These are phyloP conservation scores for Cyclotella kingstonii DNA, from an alignment of 108 stramenopile species.

Conservation along the genomic window DNA sequence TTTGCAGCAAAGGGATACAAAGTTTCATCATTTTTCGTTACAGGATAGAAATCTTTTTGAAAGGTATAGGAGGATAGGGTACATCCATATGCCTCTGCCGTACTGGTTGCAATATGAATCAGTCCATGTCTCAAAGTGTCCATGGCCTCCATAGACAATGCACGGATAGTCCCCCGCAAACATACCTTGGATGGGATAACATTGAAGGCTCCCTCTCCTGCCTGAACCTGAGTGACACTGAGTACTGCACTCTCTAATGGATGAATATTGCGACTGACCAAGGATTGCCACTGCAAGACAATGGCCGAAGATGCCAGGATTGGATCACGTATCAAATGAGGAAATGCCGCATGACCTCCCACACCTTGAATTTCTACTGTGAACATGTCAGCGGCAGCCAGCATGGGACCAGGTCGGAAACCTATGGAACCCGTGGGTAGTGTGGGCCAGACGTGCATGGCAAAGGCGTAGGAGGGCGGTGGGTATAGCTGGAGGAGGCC, in stretches of 20 bases:
- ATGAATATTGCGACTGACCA: conserved; percentile 67
- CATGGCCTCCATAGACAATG: conserved; percentile 72
- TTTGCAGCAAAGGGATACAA: conserved; percentile 65
- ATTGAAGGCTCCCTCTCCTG: conserved; percentile 75
- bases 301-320: conserved; percentile 80
- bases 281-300: conserved; percentile 82
- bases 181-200: conserved; percentile 69
- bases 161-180: conserved; percentile 83
- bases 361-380: conserved; percentile 76
- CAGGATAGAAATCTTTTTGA: conserved; percentile 82
- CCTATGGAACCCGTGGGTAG: conserved; percentile 70
- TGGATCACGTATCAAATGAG: conserved; percentile 82
- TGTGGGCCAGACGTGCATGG: conserved; percentile 73
- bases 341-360: conserved; percentile 94
- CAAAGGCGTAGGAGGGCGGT: conserved; percentile 70
- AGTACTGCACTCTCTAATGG: conserved; percentile 82
- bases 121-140: conserved; percentile 55
- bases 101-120: conserved; percentile 54
- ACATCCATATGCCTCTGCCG: conserved; percentile 74
- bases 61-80: conserved; percentile 56
- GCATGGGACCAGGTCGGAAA: conserved; percentile 75
- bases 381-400: conserved; percentile 84
- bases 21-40: conserved; percentile 78
- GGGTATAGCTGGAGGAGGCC: conserved; percentile 67
- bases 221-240: conserved; percentile 62